Base-by-base conservation (phyloP, 768 basidiomycete species). In the Leccinum fibrillosum region DNA sequence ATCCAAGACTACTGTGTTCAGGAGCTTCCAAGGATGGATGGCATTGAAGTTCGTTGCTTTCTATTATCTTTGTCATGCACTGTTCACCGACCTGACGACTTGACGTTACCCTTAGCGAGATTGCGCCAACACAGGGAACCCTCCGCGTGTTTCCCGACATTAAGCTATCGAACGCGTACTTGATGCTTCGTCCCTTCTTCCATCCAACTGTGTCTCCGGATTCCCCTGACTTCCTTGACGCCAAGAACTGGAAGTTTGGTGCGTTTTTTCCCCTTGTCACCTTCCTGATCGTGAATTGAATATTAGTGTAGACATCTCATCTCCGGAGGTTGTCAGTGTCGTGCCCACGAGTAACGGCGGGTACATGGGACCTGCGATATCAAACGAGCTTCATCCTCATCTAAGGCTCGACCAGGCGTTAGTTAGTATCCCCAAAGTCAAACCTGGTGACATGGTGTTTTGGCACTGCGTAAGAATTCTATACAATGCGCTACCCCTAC, bases 21-120 rank as follows among this genome's bases (percentile, higher is more conserved):
- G 82, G 54, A 83, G 85, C 2, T 90, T 86, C 75, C 89, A 90
- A 64, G 89, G 88, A 17, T 90, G 89, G 89, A 69, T 88, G 11
- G 78, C 87, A 2, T 75, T 88, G 76, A 86, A 83, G 84, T 87
- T 52, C 6, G 65, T 56, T 55, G 57, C 17, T 53, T 53, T 12
- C 62, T 13, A 12, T 28, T 17, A 19, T 35, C 49, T 34, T 42
- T 5, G n/a, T 55, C 28, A 9, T 28, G 26, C 12, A 19, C 3
- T 32, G 12, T 25, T 49, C 49, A 45, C 19, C 34, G 28, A 30
- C 10, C 28, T 17, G 8, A 25, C 19, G 11, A 32, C 11, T 32
- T 32, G 11, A 32, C 32, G 32, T 32, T 53, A 28, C 28, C 34
- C 49, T 53, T 55, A 85, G 83, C 62, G 82, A 87, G 63, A 90